Evolutionary conservation across 106 monocot genomes (phyloP).

Genomic region (Apostasia ramifera): DNA sequence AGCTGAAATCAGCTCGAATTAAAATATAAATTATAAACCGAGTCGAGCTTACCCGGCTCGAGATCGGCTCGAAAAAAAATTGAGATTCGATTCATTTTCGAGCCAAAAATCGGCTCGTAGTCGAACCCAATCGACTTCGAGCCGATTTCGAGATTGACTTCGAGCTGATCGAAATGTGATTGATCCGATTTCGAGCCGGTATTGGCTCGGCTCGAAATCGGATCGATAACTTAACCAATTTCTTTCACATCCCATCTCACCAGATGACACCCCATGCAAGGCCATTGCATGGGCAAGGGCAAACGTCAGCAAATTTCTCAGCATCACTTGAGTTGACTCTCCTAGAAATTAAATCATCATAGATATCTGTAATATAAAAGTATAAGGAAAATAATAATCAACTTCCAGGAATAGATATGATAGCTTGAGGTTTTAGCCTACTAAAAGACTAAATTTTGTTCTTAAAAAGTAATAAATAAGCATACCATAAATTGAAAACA

Average conservation of each 20-base stretch:
- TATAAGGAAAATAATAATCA: not conserved
- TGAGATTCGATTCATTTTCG: too few relatives aligned
- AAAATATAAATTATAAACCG: too few relatives aligned
- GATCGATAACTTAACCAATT: not conserved
- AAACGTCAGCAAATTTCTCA: slow-evolving; percentile 73
- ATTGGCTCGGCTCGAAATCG: too few relatives aligned
- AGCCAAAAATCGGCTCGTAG: too few relatives aligned
- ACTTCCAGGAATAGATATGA: not conserved
- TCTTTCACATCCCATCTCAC: slow-evolving; percentile 14
- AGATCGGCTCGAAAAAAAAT: too few relatives aligned
- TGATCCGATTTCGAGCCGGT: too few relatives aligned
- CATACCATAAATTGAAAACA: slow-evolving; percentile 83
- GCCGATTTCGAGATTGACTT: too few relatives aligned
- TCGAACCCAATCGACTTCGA: too few relatives aligned
- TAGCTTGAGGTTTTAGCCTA: not conserved
- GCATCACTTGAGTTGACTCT: slow-evolving; percentile 74
- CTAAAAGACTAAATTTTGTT: not conserved
- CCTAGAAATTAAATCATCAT: slow-evolving; percentile 76
- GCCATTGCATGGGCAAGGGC: slow-evolving; percentile 69
- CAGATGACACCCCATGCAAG: slow-evolving; percentile 64
- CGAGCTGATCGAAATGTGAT: not conserved
- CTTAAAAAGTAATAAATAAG: not conserved
- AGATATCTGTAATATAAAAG: slow-evolving; percentile 42
- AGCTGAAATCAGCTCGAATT: too few relatives aligned
- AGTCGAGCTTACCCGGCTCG: too few relatives aligned